These are phyloP conservation scores for Tolypocladium inflatum DNA, from an alignment of 2,329 filamentous ascomycete genomes.

Conservation along the genomic window DNA sequence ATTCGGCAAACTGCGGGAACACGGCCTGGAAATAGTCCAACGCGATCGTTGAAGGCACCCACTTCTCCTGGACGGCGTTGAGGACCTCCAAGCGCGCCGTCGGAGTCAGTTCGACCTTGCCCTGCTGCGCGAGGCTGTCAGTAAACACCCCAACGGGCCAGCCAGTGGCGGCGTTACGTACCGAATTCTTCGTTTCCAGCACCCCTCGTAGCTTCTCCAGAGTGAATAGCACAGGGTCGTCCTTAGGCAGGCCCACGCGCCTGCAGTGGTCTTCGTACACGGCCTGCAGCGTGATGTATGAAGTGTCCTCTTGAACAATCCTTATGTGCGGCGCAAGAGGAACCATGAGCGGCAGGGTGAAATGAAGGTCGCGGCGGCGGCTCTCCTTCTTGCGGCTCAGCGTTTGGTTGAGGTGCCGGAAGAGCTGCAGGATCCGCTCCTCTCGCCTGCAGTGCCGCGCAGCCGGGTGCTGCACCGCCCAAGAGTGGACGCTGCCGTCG, in stretches of 20 bases:
- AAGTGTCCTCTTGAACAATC: slow-evolving; percentile 90
- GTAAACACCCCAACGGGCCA: slow-evolving; percentile 4
- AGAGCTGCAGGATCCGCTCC: slow-evolving; percentile 89
- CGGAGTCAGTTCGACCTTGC: slow-evolving; percentile 58
- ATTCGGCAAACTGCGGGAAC: slow-evolving; percentile 84
- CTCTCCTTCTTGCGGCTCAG: slow-evolving; percentile 91
- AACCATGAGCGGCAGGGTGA: slow-evolving; percentile 92
- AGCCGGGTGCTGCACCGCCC: slow-evolving; percentile 92
- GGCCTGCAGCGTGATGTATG: slow-evolving; percentile 87
- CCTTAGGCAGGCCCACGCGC: slow-evolving; percentile 77
- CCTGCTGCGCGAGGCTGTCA: slow-evolving; percentile 31
- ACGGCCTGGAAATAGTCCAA: slow-evolving; percentile 83
- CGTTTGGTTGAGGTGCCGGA: slow-evolving; percentile 93
- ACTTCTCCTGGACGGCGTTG: slow-evolving; percentile 86
- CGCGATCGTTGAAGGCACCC: slow-evolving; percentile 73
- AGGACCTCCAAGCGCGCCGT: slow-evolving; percentile 84
- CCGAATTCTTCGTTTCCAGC: slow-evolving; percentile 54
- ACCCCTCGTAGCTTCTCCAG: slow-evolving; percentile 86
- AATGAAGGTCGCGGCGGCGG: slow-evolving; percentile 84
- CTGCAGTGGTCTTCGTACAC: slow-evolving; percentile 96
- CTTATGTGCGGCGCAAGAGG: slow-evolving; percentile 90
- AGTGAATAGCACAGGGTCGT: slow-evolving; percentile 88
- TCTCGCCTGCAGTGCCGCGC: slow-evolving; percentile 87
- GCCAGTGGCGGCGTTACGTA: slow-evolving; percentile 26
- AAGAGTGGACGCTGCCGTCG: slow-evolving; percentile 93